These are phyloP conservation scores for Phialophora verrucosa DNA, from an alignment of 2,329 filamentous ascomycete species.

Conservation along the genomic window DNA sequence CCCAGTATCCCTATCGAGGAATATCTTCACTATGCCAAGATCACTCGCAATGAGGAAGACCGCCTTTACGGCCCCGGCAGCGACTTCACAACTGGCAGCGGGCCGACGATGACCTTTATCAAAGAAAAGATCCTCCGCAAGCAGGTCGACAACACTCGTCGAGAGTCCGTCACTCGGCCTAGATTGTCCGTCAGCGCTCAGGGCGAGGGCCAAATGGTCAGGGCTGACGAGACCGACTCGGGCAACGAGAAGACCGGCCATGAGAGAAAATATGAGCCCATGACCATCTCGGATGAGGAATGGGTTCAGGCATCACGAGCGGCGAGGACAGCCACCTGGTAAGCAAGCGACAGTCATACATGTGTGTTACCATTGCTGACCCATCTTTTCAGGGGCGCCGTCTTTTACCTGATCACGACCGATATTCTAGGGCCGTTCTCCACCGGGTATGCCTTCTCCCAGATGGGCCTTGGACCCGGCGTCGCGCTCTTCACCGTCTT, in stretches of 20 bases:
- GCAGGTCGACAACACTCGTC: slow-evolving; percentile 25
- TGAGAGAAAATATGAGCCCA: slow-evolving; percentile 37
- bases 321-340: slow-evolving; percentile 52
- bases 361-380: slow-evolving; percentile 4
- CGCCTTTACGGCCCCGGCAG: slow-evolving; percentile 33
- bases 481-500: slow-evolving; percentile 42
- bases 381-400: slow-evolving; percentile 29
- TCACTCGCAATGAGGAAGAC: slow-evolving; percentile 45
- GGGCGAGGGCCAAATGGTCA: slow-evolving; percentile 21
- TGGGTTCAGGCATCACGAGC: slow-evolving; percentile 57
- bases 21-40: slow-evolving; percentile 48
- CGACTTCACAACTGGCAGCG: slow-evolving; percentile 18
- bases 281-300: slow-evolving; percentile 50
- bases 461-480: slow-evolving; percentile 35
- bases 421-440: slow-evolving; percentile 45
- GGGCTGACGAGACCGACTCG: slow-evolving; percentile 26
- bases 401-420: slow-evolving; percentile 51
- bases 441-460: slow-evolving; percentile 38
- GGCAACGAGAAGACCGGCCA: slow-evolving; percentile 25
- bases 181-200: slow-evolving; percentile 32
- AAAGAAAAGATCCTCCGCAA: slow-evolving; percentile 33
- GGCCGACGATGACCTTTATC: slow-evolving; percentile 26
- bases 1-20: slow-evolving; percentile 46
- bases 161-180: slow-evolving; percentile 18
- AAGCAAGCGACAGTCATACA: slow-evolving; percentile 27